Evolutionary conservation across 345 rosid species (phyloP), one percentile per base, ranked within the genome.

Genomic region (Murraya paniculata): DNA sequence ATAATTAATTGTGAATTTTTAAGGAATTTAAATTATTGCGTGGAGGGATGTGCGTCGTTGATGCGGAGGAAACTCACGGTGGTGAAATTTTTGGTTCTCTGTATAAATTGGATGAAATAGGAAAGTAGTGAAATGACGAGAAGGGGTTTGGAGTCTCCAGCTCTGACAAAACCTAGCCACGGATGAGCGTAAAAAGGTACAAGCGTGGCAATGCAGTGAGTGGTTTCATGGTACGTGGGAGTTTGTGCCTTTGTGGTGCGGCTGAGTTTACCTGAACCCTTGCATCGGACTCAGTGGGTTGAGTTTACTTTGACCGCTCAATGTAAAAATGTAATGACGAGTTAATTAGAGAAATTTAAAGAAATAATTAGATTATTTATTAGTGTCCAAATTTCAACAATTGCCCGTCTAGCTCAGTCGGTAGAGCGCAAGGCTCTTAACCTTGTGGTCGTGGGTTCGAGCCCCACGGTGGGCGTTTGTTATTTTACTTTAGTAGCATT

Each of bases 381-480:
- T 9, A 9, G 11, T 8, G 11, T 2, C 0, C 0, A 0, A 0
- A 0, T 2, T 2, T 10, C 14, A 1, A 0, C 55, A 9, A 6
- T 0, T 1, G 85, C 82, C 89, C 85, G 81, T 88, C 86, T 84
- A 83, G 87, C 85, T 84, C 84, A 80, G 84, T 80, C 69, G 78
- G 84, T 81, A 78, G 84, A 81, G 89, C 85, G 80, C 86, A 86
- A 85, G 89, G 88, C 85, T 86, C 85, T 85, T 84, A 89, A 88
- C 89, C 86, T 83, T 86, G 86, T 88, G 85, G 92, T 88, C 85
- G 83, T 86, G 87, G 86, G 86, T 84, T 83, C 81, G 84, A 86
- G 81, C 81, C 87, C 89, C 85, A 81, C 83, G 89, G 82, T 87
- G 85, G 90, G 80, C 85, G 86, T 4, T 16, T 16, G 16, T 0